Evolutionary conservation across 192 early-diverging fungal species (phyloP).

Genomic region (Gonapodya prolifera): DNA sequence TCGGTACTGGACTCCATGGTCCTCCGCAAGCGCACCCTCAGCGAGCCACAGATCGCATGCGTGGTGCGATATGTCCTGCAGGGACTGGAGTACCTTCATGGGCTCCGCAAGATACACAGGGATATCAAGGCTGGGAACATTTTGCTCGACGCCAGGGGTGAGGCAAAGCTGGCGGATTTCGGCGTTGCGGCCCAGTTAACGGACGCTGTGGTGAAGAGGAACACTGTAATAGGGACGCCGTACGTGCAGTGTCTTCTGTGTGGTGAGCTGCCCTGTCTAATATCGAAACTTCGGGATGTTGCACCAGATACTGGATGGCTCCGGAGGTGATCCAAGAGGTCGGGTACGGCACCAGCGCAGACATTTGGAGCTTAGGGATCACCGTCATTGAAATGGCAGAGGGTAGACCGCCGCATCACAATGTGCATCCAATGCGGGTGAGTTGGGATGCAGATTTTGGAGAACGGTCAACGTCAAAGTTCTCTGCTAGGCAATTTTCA

Average conservation of each 20-base stretch:
- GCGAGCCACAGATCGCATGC: conserved; percentile 36
- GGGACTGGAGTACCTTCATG: conserved; percentile 43
- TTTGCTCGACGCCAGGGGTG: conserved; percentile 30
- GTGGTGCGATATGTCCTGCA: conserved; percentile 32
- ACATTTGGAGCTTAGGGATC: conserved; percentile 51
- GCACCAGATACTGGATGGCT: conserved; percentile 39
- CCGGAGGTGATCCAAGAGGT: conserved; percentile 56
- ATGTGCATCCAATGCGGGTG: conserved; percentile 46
- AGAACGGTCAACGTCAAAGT: conserved; percentile 5
- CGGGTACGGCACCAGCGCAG: conserved; percentile 43
- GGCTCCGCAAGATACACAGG: conserved; percentile 41
- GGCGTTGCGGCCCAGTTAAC: conserved; percentile 47
- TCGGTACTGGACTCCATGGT: conserved; percentile 41
- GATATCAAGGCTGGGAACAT: conserved; percentile 56
- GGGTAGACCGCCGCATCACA: conserved; percentile 41
- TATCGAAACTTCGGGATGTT: too few species aligned
- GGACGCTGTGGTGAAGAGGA: conserved; percentile 32
- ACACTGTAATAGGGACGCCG: conserved; percentile 50
- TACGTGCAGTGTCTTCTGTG: conserved; percentile 9
- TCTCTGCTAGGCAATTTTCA: conserved; percentile 36
- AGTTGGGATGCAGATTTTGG: not conserved
- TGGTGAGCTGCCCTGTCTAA: not conserved
- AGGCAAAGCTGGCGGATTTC: conserved; percentile 50
- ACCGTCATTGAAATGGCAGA: conserved; percentile 54
- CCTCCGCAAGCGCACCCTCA: conserved; percentile 23